Evolutionary conservation across 2,329 filamentous ascomycete species (phyloP), one percentile per base, ranked within the genome.

Genomic region (Neocatenulostroma microsporum): DNA sequence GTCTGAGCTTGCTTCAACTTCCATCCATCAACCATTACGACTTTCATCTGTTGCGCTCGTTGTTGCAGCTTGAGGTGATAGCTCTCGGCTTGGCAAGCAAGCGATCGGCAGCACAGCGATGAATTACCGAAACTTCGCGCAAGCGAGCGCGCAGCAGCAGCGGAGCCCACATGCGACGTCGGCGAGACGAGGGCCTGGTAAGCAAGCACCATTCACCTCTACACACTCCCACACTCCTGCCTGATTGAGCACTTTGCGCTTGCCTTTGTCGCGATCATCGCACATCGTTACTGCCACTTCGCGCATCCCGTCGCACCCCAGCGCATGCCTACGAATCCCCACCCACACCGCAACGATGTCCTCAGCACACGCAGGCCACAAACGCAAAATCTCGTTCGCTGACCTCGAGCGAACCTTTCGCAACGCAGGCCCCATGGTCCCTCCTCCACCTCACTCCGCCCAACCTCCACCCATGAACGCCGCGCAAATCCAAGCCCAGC

Each of bases 371-470:
- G 9, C 21, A 35, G 30, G 37, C 19, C 40, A 42, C 39, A 30
- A 35, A 13, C 53, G 55, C 37, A 69, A 69, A 62, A 70, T 70
- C 56, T 62, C 55, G 34, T 62, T 60, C 51, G 57, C 63, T 66
- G 67, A 69, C 62, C 50, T 70, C 46, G 62, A 63, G 50, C 55
- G 55, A 45, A 66, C 65, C 49, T 66, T 66, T 51, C 53, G 55
- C 51, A 60, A 60, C 49, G 54, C 63, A 68, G 66, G 48, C 35
- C 66, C 65, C 32, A 62, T 68, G 49, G 49, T 53, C 25, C 51
- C 54, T 37, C 47, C 48, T 36, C 49, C 45, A 40, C 54, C 58
- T 25, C 72, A 74, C 45, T 70, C 72, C 42, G 62, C 64, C 24
- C 66, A 70, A 41, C 67, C 66, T 17, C 30, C 24, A 13, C 25